phyloP scores from a whole-genome alignment of 176 grass and related monocot species.

The Themeda triandra region DNA sequence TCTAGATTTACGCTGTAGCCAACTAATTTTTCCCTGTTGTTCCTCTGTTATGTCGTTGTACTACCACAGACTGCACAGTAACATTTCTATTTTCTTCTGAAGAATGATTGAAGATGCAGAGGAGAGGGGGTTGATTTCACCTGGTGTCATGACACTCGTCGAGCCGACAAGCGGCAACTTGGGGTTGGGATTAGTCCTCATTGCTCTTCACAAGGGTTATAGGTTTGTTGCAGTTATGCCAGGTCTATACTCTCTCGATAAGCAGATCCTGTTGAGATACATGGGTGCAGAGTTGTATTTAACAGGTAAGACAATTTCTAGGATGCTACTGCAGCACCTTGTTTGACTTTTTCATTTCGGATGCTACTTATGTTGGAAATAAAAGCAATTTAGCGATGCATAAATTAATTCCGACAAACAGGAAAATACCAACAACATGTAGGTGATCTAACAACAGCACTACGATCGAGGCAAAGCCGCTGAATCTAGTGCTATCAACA shows the following conservation, averaged over 20 bases:
- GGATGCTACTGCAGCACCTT: background rate
- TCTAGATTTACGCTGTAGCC: too few relatives aligned
- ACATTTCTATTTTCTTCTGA: background rate
- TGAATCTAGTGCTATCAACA: too few relatives aligned
- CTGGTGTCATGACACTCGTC: constrained; percentile 57
- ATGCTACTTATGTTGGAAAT: too few relatives aligned
- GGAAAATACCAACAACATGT: too few relatives aligned
- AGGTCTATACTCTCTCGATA: constrained; percentile 60
- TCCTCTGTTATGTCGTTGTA: background rate
- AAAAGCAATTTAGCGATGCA: too few relatives aligned
- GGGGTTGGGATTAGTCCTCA: constrained; percentile 48
- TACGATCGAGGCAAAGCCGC: too few relatives aligned
- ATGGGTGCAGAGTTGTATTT: constrained; percentile 61
- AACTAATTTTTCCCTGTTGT: too few relatives aligned
- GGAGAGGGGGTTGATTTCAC: constrained; percentile 66
- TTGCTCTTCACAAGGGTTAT: constrained; percentile 64
- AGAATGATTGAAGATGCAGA: constrained; percentile 95
- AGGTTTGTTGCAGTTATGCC: constrained; percentile 69
- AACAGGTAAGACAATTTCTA: constrained; percentile 36
- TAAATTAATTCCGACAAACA: too few relatives aligned
- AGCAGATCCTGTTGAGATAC: constrained; percentile 67
- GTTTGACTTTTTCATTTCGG: background rate
- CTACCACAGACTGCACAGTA: background rate
- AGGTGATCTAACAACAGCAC: too few relatives aligned
- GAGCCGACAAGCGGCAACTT: constrained; percentile 69